Percentiles rank a stretch among this genome's conserved stretches.
Conservation (phyloP, 352 stramenopile species). For the Elongisporangium senticosum region DNA sequence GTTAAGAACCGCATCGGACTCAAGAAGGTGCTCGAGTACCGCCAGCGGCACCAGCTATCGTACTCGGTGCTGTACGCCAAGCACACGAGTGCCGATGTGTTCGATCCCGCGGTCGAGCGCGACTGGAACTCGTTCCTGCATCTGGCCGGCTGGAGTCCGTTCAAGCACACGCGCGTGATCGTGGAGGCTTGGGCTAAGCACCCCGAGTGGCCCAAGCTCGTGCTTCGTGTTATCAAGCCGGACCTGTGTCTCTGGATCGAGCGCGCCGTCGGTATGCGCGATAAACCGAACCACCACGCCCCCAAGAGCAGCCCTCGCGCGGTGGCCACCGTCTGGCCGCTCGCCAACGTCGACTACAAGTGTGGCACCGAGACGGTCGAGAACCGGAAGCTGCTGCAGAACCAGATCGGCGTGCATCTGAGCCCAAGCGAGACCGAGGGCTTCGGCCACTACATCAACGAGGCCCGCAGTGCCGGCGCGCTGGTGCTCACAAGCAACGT, state of each 20-base stretch:
- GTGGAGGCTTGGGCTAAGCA: conserved; percentile 59
- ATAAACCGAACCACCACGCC: conserved; percentile 8
- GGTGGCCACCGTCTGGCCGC: conserved; percentile 22
- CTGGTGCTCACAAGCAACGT: conserved; percentile 76
- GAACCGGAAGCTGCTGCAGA: conserved; percentile 62
- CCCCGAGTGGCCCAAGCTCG: conserved; percentile 66
- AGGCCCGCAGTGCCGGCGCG: conserved; percentile 65
- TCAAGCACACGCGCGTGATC: conserved; percentile 78
- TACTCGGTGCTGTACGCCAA: conserved; percentile 83
- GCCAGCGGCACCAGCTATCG: conserved; percentile 60
- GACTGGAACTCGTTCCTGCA: conserved; percentile 79
- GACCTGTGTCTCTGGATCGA: conserved; percentile 68
- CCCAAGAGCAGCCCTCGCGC: neutral
- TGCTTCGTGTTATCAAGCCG: conserved; percentile 61
- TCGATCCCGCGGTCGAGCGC: conserved; percentile 38
- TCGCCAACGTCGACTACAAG: conserved; percentile 75
- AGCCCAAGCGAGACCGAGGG: conserved; percentile 74
- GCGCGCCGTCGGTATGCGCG: conserved; percentile 35
- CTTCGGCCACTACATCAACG: conserved; percentile 85
- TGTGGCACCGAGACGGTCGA: conserved; percentile 49
- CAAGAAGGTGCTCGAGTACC: conserved; percentile 81
- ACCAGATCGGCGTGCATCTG: conserved; percentile 69
- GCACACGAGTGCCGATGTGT: conserved; percentile 73
- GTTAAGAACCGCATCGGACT: conserved; percentile 78
- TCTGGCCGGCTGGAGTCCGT: conserved; percentile 59